Evolutionary conservation across 129 eudicot genomes (phyloP).

Genomic region (Tanacetum coccineum): DNA sequence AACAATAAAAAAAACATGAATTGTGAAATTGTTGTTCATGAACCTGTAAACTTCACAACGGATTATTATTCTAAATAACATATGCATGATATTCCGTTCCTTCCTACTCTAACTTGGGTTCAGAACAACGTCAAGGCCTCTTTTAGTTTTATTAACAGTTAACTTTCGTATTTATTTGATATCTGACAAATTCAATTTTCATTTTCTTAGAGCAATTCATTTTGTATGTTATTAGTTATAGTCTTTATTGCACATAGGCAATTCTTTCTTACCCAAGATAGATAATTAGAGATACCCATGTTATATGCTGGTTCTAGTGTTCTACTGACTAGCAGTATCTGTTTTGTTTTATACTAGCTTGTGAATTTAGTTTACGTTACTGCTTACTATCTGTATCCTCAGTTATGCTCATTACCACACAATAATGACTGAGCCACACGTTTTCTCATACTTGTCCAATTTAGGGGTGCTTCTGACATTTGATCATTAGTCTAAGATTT

Average conservation of each 20-base stretch:
- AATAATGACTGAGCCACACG: not conserved
- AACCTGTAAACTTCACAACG: too few relatives aligned
- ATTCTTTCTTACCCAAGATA: not conserved
- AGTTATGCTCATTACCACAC: not conserved
- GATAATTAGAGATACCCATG: not conserved
- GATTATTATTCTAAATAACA: too few relatives aligned
- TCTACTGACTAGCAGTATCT: not conserved
- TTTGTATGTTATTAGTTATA: not conserved
- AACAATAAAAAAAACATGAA: not conserved
- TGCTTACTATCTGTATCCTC: not conserved
- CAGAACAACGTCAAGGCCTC: too few relatives aligned
- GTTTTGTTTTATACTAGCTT: not conserved
- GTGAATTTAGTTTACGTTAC: not conserved
- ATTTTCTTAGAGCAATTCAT: not conserved
- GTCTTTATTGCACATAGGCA: not conserved
- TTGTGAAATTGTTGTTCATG: too few relatives aligned
- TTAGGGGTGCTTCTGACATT: not conserved
- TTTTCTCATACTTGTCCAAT: not conserved
- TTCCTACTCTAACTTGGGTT: too few relatives aligned
- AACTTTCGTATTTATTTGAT: too few relatives aligned
- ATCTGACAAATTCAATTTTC: not conserved
- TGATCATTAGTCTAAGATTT: not conserved
- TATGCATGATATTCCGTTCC: too few relatives aligned
- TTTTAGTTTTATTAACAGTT: too few relatives aligned
- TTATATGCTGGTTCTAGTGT: not conserved